Percentiles rank a stretch among this genome's conserved stretches.
phyloP scores from a whole-genome alignment of 2,329 filamentous ascomycete genomes.

The Hirsutella thompsonii region DNA sequence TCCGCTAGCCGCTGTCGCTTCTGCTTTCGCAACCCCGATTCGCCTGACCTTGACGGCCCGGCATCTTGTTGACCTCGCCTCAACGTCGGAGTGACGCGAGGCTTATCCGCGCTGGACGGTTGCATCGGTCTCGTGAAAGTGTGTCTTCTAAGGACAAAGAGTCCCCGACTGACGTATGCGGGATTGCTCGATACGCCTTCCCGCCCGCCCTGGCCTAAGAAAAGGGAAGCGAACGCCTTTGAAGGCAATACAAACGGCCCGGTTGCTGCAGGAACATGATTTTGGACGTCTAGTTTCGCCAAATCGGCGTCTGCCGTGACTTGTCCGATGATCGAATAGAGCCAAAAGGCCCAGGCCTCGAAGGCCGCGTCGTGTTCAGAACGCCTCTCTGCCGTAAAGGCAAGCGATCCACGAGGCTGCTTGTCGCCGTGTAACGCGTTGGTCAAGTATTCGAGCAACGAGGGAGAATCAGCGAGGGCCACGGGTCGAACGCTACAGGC shows the following conservation, averaged over 20 bases:
- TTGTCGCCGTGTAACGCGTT: conserved; percentile 17
- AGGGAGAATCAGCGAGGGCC: conserved; percentile 14
- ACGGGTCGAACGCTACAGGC: conserved; percentile 20
- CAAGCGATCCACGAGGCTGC: conserved; percentile 17
- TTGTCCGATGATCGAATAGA: conserved; percentile 26
- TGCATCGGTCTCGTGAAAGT: conserved; percentile 19
- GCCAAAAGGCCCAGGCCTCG: conserved; percentile 28
- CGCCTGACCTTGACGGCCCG: conserved; percentile 7
- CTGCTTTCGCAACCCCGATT: conserved; percentile 12
- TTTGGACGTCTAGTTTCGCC: conserved; percentile 6
- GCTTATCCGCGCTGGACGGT: too few relatives aligned
- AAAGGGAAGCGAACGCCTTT: conserved; percentile 22
- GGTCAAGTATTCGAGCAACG: conserved; percentile 20
- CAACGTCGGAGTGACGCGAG: conserved; percentile 3
- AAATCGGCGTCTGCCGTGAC: conserved; percentile 22
- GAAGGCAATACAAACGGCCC: conserved; percentile 25
- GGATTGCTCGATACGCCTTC: conserved; percentile 20
- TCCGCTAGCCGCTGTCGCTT: conserved; percentile 23
- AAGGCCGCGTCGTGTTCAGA: conserved; percentile 22
- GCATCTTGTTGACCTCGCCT: conserved; percentile 6
- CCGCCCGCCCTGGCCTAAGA: conserved; percentile 22
- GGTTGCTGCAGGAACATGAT: conserved; percentile 16
- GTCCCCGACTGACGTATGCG: conserved; percentile 21
- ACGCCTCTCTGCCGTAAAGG: conserved; percentile 10
- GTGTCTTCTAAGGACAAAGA: conserved; percentile 19